Evolutionary conservation across 805 yeast genomes (phyloP).

Genomic region (Hyphopichia homilentoma): DNA sequence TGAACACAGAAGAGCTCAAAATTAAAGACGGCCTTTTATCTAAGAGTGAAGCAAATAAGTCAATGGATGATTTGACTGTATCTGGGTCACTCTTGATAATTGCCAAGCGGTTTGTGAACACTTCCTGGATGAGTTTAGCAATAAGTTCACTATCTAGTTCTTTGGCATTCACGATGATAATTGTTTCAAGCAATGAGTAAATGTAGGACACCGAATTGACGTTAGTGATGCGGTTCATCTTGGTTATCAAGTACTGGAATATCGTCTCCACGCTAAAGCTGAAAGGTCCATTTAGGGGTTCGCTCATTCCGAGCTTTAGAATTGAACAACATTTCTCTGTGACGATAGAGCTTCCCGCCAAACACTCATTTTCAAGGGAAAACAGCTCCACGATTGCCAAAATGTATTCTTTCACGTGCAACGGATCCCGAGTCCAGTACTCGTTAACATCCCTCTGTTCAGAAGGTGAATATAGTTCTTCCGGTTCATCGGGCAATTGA

Average conservation of each 20-base stretch:
- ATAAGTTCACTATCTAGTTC: constrained; percentile 27
- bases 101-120: constrained; percentile 33
- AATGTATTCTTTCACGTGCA: constrained; percentile 39
- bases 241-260: constrained; percentile 31
- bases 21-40: constrained; percentile 49
- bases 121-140: constrained; percentile 30
- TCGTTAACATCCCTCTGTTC: constrained; percentile 25
- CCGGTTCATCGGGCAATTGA: constrained; percentile 54
- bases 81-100: constrained; percentile 55
- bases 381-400: constrained; percentile 39
- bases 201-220: constrained; percentile 38
- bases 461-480: constrained; percentile 33
- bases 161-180: constrained; percentile 36
- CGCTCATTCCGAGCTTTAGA: constrained; percentile 62
- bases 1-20: constrained; percentile 27
- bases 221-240: constrained; percentile 25
- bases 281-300: constrained; percentile 63
- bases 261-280: constrained; percentile 43
- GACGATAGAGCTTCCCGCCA: constrained; percentile 43
- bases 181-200: constrained; percentile 42
- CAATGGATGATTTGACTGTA: constrained; percentile 47
- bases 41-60: constrained; percentile 47
- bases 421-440: constrained; percentile 51
- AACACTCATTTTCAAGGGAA: constrained; percentile 34
- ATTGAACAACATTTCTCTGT: constrained; percentile 64